Percentiles rank a stretch among this genome's conserved stretches.
These are phyloP conservation scores for Bolboschoenus planiculmis DNA, from an alignment of 176 grass and related monocot genomes.

Conservation along the genomic window DNA sequence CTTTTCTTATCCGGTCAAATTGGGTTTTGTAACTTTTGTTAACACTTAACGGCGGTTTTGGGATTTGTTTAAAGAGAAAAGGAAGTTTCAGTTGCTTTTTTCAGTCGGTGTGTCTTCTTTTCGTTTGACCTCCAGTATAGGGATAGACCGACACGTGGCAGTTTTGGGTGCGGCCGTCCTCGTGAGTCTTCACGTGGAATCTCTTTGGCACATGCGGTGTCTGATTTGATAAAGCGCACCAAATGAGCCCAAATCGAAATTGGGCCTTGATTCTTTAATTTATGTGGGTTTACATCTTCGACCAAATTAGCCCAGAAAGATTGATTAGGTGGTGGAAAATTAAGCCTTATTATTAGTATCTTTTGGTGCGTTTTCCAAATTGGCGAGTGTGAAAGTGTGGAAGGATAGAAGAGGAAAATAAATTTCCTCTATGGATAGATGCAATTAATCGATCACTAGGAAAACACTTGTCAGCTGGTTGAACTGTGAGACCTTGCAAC, in stretches of 20 bases:
- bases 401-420: too few relatives aligned
- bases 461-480: neutral
- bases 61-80: neutral
- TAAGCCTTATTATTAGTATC: too few relatives aligned
- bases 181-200: slow-evolving; percentile 26
- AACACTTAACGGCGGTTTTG: neutral
- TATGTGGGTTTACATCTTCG: neutral
- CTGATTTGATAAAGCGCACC: neutral
- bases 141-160: slow-evolving; percentile 19
- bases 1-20: slow-evolving; percentile 8
- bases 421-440: neutral
- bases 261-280: neutral
- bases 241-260: neutral
- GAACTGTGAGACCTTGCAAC: neutral
- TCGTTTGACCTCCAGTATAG: neutral
- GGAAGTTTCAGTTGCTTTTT: neutral
- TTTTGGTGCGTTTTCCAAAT: too few relatives aligned
- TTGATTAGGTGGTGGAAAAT: too few relatives aligned
- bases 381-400: neutral
- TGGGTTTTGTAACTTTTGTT: neutral
- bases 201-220: neutral
- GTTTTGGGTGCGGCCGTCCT: neutral
- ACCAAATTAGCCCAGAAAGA: too few relatives aligned
- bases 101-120: neutral
- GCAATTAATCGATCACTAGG: neutral